These are phyloP conservation scores for Candida ascalaphidarum DNA, from an alignment of 805 yeast genomes.

Conservation along the genomic window DNA sequence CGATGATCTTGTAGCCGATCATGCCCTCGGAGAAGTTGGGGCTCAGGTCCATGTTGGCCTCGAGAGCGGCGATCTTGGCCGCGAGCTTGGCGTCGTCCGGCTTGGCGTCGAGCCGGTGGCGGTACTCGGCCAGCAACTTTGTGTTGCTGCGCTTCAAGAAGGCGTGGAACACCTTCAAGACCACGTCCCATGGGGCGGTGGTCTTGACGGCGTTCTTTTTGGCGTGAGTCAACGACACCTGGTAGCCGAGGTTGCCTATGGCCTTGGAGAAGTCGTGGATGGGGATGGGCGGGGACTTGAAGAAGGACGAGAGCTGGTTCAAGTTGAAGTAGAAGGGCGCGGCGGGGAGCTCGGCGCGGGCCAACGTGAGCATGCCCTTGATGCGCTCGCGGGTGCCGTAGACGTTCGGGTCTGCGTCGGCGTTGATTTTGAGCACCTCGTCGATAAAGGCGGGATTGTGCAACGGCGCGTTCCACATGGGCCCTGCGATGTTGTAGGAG, in stretches of 20 bases:
- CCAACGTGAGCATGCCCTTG: slow-evolving; percentile 87
- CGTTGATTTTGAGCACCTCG: slow-evolving; percentile 49
- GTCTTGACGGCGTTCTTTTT: slow-evolving; percentile 81
- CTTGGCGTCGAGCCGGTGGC: slow-evolving; percentile 6
- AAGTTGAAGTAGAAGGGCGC: slow-evolving; percentile 79
- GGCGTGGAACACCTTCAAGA: slow-evolving; percentile 65
- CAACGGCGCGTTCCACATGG: slow-evolving; percentile 84
- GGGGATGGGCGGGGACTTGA: slow-evolving; percentile 81
- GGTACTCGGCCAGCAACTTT: slow-evolving; percentile 13
- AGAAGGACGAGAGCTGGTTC: slow-evolving; percentile 61
- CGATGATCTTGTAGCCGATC: slow-evolving; percentile 51
- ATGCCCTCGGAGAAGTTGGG: slow-evolving; percentile 30
- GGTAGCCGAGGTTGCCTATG: slow-evolving; percentile 73
- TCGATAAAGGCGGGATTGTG: slow-evolving; percentile 65
- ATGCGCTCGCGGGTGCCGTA: slow-evolving; percentile 81
- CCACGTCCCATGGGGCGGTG: slow-evolving; percentile 73
- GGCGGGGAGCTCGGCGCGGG: slow-evolving; percentile 51
- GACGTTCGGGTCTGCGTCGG: slow-evolving; percentile 39
- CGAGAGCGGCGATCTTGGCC: slow-evolving; percentile 13
- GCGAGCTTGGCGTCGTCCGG: slow-evolving; percentile 6
- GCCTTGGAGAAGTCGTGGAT: slow-evolving; percentile 67
- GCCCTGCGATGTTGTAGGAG: slow-evolving; percentile 79
- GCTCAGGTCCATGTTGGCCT: slow-evolving; percentile 23
- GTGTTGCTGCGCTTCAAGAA: slow-evolving; percentile 38
- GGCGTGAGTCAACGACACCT: slow-evolving; percentile 85